Evolutionary conservation across 139 green algal species (phyloP), one percentile per base, ranked within the genome.

Genomic region (Coelastrella sp.): DNA sequence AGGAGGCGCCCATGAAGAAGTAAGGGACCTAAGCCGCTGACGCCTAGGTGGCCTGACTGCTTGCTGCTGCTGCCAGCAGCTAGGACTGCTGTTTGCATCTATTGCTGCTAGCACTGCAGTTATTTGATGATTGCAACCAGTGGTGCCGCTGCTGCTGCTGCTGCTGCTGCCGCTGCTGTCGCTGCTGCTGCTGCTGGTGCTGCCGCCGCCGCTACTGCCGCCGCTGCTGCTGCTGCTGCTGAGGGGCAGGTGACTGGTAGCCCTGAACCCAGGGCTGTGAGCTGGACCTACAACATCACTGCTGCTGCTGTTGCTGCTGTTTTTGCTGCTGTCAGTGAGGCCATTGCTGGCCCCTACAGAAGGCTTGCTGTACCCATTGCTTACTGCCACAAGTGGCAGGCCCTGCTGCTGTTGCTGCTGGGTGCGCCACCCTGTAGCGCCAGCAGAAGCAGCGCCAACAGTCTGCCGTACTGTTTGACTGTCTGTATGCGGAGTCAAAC

Each of bases 361-460:
- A 14, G 3, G 15, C 63, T 17, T 72, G 63, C 63, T 72, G 63
- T 25, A 1, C 70, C n/a, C 17, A 78, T 78, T 11, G 12, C 74
- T 70, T 57, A 8, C 74, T 81, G 74, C 74, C 61, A 24, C 24
- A 70, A 20, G 63, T 70, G 14, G 12, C 11, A 70, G 14, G 12
- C 25, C n/a, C 74, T 81, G 60, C 83, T 80, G 83, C 63, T 72
- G 84, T 22, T 89, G 49, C 84, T 81, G 84, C 27, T 63, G 27
- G 49, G 63, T 10, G n/a, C 60, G 63, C 22, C 76, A 49, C 65
- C 66, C 25, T 35, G 35, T 3, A 49, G 35, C 35, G 35, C 35
- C 78, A 56, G 49, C 56, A 68, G 78, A 56, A 56, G 57, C 57
- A 20, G 70, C 70, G 8, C 17, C 56, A 49, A 49, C 35, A 49